These are phyloP conservation scores for Termitomyces sp. DNA, from an alignment of 768 basidiomycete genomes.

Conservation along the genomic window DNA sequence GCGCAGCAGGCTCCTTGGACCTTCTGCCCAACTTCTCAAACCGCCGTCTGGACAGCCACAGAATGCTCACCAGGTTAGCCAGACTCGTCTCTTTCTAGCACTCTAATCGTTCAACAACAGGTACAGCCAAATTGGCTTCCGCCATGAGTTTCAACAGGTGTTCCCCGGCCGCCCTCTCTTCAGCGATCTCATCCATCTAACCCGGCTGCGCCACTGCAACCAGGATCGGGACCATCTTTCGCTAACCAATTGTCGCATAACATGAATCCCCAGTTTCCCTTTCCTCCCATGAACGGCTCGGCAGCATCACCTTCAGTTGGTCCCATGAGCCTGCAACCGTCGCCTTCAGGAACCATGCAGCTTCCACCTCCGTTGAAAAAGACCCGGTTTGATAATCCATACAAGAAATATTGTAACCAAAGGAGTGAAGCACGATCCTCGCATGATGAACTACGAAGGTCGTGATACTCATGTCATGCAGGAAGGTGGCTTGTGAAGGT, in stretches of 20 bases:
- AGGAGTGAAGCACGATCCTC: conserved; percentile 34
- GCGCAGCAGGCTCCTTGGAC: conserved; percentile 19
- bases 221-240: conserved; percentile 18
- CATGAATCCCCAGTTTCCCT: conserved; percentile 23
- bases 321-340: conserved; percentile 3
- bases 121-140: conserved; percentile 23
- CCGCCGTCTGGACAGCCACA: conserved; percentile 1
- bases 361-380: conserved; percentile 45
- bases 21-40: conserved; percentile 5
- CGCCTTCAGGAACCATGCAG: conserved; percentile 11
- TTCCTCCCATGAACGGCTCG: conserved; percentile 7
- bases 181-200: conserved; percentile 32
- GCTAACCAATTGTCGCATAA: conserved; percentile 31
- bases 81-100: conserved; percentile 18
- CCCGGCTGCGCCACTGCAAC: conserved; percentile 1
- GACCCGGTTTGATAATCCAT: conserved; percentile 47
- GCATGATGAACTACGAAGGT: conserved; percentile 46
- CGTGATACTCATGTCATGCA: conserved; percentile 48
- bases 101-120: conserved; percentile 26
- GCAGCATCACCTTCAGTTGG: conserved; percentile 12
- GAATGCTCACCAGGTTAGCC: conserved; percentile 10
- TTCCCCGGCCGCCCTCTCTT: conserved; percentile 32
- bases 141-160: conserved; percentile 23
- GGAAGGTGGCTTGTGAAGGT: conserved; percentile 49
- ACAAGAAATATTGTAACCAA: conserved; percentile 47